Conservation (phyloP, 805 yeast species). For the Candida tibetensis region DNA sequence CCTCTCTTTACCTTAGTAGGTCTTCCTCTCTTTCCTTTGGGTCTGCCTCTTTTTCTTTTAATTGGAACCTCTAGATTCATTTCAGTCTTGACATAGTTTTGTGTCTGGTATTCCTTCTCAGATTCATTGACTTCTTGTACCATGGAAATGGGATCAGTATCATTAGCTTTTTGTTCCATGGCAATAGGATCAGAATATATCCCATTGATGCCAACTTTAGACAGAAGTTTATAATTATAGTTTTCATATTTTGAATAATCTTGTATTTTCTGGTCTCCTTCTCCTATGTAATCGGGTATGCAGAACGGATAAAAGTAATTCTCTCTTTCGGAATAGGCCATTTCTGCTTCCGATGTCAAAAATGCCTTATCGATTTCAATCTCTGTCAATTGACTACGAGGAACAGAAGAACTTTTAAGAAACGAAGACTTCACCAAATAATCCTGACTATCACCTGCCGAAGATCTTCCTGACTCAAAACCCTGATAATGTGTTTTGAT, state of each 20-base stretch:
- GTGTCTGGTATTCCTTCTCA: background rate
- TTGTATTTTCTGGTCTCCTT: no score
- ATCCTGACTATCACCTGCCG: background rate
- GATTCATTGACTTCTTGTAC: background rate
- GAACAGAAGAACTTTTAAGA: conserved; percentile 10
- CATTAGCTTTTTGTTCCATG: background rate
- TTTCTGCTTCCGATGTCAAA: conserved; percentile 16
- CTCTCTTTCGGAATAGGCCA: background rate
- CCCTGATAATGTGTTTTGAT: no score
- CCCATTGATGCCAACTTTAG: background rate
- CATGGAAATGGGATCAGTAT: background rate
- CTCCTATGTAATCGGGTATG: no score
- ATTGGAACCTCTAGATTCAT: background rate
- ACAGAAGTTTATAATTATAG: no score
- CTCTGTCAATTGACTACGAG: conserved; percentile 10
- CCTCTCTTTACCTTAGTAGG: background rate
- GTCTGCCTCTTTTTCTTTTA: background rate
- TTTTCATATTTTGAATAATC: background rate
- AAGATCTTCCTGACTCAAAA: no score
- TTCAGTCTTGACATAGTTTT: background rate
- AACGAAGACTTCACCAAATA: background rate
- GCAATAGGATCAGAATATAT: background rate
- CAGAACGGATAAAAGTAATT: background rate
- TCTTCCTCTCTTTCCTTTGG: conserved; percentile 1
- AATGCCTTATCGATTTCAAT: conserved; percentile 21